phyloP scores from a whole-genome alignment of 805 yeast genomes.

The Isabelozyma heimii region DNA sequence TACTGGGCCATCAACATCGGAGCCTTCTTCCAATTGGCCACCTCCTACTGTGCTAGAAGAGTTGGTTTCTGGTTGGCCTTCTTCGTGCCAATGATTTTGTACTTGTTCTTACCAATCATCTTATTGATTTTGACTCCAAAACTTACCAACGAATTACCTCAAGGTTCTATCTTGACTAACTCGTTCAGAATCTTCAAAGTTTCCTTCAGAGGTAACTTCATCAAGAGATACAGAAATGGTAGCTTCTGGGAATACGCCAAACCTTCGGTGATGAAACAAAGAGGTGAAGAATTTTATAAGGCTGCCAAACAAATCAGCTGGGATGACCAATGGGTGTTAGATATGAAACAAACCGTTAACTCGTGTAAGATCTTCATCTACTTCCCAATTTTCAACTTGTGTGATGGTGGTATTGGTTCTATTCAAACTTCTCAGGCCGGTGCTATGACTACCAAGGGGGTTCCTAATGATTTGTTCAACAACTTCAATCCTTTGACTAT shows the following conservation, averaged over 20 bases:
- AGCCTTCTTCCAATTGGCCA: conserved; percentile 51
- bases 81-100: conserved; percentile 41
- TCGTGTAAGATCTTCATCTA: conserved; percentile 47
- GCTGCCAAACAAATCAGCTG: conserved; percentile 37
- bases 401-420: conserved; percentile 50
- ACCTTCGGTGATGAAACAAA: conserved; percentile 41
- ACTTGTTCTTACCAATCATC: conserved; percentile 28
- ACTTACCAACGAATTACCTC: conserved; percentile 30
- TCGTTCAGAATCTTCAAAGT: conserved; percentile 39
- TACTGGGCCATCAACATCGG: conserved; percentile 58
- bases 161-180: conserved; percentile 48
- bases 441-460: conserved; percentile 49
- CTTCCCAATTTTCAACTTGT: conserved; percentile 35
- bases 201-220: conserved; percentile 41
- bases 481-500: conserved; percentile 56
- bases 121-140: conserved; percentile 24
- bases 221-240: conserved; percentile 37
- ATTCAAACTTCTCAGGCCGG: conserved; percentile 53
- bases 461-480: conserved; percentile 55
- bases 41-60: conserved; percentile 49
- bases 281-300: conserved; percentile 38
- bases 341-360: conserved; percentile 40
- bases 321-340: conserved; percentile 48
- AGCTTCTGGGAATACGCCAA: conserved; percentile 50
- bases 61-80: conserved; percentile 57